Base-by-base conservation (phyloP, 2,329 filamentous ascomycete species). In the Claviceps humidiphila region DNA sequence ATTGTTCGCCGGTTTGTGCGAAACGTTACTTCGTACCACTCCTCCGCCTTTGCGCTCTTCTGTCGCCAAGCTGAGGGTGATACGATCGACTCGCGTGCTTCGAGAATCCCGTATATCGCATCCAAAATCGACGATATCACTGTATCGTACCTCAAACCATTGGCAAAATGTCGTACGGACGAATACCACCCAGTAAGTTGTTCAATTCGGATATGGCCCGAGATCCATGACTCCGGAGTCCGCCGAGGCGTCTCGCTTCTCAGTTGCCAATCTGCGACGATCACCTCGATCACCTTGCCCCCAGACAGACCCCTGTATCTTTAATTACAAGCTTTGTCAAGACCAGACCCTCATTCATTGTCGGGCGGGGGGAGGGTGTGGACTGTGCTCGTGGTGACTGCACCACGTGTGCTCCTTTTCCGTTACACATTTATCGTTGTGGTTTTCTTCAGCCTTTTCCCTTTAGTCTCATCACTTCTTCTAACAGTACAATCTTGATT, bases 131-230 rank as follows among this genome's bases (percentile, higher is more conserved):
- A 22, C 20, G 20, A 13, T 13, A 24, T 43, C 41, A 14, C 41
- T 14, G 20, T 14, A 24, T 43, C 41, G 14, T 20, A 6, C 14
- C 20, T 43, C 11, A 24, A 17, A 3, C 37, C 11, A 37, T n/a
- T 47, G 42, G 50, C 39, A 52, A 22, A n/a, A 52, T 52, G 51
- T 44, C 51, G 38, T 52, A 48, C 39, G 44, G 45, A 37, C 47
- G 45, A 38, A 11, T 52, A 39, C 45, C 51, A 26, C 39, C 6
- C 43, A 16, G 51, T 48, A 39, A 48, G 51, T 49, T 13, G 13
- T 43, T 8, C 47, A 16, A 20, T 17, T 37, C 9, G 42, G 40
- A 13, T 43, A 20, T 13, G 14, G 11, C 22, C 22, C 13, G 34
- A 40, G 43, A 22, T 47, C 41, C n/a, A 41, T 13, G 30, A 38